Base-by-base conservation (phyloP, 768 basidiomycete genomes). In the Lyophyllum shimeji region DNA sequence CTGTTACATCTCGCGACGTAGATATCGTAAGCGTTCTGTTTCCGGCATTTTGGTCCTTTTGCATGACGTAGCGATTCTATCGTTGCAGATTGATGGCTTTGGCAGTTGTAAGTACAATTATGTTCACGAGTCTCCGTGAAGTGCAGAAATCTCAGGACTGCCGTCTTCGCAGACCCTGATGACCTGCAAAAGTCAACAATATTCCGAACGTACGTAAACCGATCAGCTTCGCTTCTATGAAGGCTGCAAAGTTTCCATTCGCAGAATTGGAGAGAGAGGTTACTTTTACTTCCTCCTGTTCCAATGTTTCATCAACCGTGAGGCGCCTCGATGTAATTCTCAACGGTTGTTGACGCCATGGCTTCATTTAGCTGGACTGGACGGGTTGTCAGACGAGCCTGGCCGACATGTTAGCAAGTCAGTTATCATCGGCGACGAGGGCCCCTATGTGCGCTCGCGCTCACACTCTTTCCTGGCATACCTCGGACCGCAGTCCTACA, bases 251-350 rank as follows among this genome's bases (percentile, higher is more conserved):
- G 20, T 12, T 27, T 44, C 34, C 18, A 7, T 60, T n/a, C 50
- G 44, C 56, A 92, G 89, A 7, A 90, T 98, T 52, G 96, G 95
- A 6, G 71, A 84, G 0, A 76, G 90, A 60, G 93, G 87, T 20
- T 97, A 95, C 72, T 95, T 95, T 69, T 95, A 86, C 77, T 99
- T 86, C 74, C 76, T 96, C 20, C 77, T 99, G 1, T 98, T 99
- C 77, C 96, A 99, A 63, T 92, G 90, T 62, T 95, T 95, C 69
- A 84, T 90, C 63, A 87, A 89, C 59, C 82, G 90, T 90, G 62
- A 51, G 81, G 12, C 50, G 59, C 40, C 20, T 51, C 20, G 23
- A 18, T 37, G 11, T 52, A 51, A 50, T 15, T 13, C 25, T 55
- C 49, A 33, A 29, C n/a, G 47, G 55, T 20, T 18, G 47, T 29